A percentile compares a stretch with the other conserved stretches of the same genome.
Evolutionary conservation across 2,329 filamentous ascomycete genomes (phyloP).

Genomic region (Neodidymelliopsis sp.): DNA sequence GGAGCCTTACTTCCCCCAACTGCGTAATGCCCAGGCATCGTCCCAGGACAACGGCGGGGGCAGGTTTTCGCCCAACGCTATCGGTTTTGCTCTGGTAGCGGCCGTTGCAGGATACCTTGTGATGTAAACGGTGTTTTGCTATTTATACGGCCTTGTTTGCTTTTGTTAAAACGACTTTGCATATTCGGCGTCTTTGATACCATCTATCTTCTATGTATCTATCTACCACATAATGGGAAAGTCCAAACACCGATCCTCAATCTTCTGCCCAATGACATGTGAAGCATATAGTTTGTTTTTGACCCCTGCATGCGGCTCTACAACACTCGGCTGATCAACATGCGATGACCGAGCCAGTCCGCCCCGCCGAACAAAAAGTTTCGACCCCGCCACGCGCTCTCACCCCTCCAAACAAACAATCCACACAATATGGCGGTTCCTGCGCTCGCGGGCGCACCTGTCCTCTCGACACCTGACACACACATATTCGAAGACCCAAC

Average conservation of each 20-base stretch:
- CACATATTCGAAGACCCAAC: conserved; percentile 65
- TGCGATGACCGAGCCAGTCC: not conserved
- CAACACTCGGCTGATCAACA: conserved; percentile 4
- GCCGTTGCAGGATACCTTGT: conserved; percentile 26
- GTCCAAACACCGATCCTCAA: not conserved
- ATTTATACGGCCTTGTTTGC: not conserved
- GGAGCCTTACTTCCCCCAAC: conserved; percentile 36
- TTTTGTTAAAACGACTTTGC: conserved; percentile 3
- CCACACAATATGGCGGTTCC: conserved; percentile 34
- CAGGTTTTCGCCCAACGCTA: conserved; percentile 32
- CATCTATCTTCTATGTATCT: conserved; percentile 5
- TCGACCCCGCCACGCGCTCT: conserved; percentile 4
- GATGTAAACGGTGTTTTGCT: conserved; percentile 13
- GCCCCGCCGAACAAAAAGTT: conserved; percentile 11
- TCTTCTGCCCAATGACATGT: not conserved
- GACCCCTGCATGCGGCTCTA: conserved; percentile 14
- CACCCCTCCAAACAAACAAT: conserved; percentile 10
- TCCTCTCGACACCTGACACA: conserved; percentile 69
- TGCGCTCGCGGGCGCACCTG: conserved; percentile 55
- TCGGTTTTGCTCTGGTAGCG: conserved; percentile 28
- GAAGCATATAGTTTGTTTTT: not conserved
- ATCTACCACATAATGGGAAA: not conserved
- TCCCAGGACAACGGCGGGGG: conserved; percentile 29
- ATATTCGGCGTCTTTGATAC: conserved; percentile 15
- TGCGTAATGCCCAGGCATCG: conserved; percentile 23